phyloP scores from a whole-genome alignment of 179 eudicot species.

The Silene vulgaris region DNA sequence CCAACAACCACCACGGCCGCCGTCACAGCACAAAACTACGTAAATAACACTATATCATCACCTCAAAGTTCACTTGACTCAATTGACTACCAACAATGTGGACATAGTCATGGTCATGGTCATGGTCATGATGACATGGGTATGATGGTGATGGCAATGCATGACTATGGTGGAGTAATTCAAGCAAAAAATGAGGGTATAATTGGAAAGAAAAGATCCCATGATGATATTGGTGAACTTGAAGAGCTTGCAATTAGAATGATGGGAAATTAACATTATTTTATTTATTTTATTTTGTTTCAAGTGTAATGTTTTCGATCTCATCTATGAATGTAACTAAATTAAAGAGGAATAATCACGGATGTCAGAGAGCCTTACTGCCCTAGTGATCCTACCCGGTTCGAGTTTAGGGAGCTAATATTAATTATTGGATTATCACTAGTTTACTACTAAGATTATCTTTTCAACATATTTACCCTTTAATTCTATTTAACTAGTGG shows the following conservation, averaged over 20 bases:
- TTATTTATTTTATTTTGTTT: neutral
- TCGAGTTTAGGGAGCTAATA: no score
- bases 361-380: neutral
- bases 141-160: constrained; percentile 12
- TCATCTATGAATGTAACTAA: constrained; percentile 29
- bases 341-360: no score
- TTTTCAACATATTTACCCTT: no score
- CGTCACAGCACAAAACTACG: neutral
- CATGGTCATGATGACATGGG: neutral
- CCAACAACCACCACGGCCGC: neutral
- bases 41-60: constrained; percentile 34
- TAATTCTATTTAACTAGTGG: no score
- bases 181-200: constrained; percentile 35
- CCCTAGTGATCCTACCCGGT: no score
- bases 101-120: neutral
- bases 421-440: no score
- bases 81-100: constrained; percentile 33
- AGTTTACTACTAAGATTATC: no score
- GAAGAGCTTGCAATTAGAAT: constrained; percentile 77
- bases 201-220: constrained; percentile 51
- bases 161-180: constrained; percentile 26
- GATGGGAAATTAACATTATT: constrained; percentile 42
- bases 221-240: constrained; percentile 67
- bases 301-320: neutral
- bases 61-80: constrained; percentile 74